Evolutionary conservation across 768 basidiomycete genomes (phyloP), one percentile per base, ranked within the genome.

Genomic region (Lentinula aciculospora): DNA sequence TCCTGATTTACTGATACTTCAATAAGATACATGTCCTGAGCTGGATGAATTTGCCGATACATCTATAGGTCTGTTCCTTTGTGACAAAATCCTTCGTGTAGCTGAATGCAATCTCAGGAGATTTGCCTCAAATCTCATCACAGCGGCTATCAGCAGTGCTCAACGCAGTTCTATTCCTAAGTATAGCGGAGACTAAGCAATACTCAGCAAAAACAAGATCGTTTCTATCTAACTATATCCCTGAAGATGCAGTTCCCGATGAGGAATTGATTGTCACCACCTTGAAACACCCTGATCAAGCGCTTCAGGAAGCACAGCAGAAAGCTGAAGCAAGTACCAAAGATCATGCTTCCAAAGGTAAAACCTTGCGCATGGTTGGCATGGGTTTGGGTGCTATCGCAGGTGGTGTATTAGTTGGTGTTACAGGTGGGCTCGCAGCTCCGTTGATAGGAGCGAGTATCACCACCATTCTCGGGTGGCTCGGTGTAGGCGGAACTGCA

Each of bases 361-460:
- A 70, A 63, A 68, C 72, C 2, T 62, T 78, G 58, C 72, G 81
- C 29, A 71, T 70, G 57, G 70, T 74, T n/a, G 81, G 81, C 27
- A 71, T 82, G 34, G 80, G 80, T 2, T 62, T 80, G 19, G 80
- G 77, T 15, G 81, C 81, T 25, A 68, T 83, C 13, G 81, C 78
- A 3, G 82, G 81, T 13, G 82, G 82, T 13, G 73, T 82, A 21
- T 69, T 83, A 31, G 67, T 83, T 13, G 83, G 81, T 3, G 72
- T 83, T 23, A 82, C 81, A n/a, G 83, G 82, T 46, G 82, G 83
- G 15, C 72, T 83, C 9, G 82, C 81, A 2, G 82, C 82, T 9
- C 82, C 82, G 13, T 62, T 84, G 0, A 78, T 85, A 5, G 81
- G 81, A n/a, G 81, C 81, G 15, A 80, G 76, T 2, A 73, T 81